A percentile compares a stretch with the other conserved stretches of the same genome.
Evolutionary conservation across 345 rosid species (phyloP).

Genomic region (Eucalyptus erythrocorys): DNA sequence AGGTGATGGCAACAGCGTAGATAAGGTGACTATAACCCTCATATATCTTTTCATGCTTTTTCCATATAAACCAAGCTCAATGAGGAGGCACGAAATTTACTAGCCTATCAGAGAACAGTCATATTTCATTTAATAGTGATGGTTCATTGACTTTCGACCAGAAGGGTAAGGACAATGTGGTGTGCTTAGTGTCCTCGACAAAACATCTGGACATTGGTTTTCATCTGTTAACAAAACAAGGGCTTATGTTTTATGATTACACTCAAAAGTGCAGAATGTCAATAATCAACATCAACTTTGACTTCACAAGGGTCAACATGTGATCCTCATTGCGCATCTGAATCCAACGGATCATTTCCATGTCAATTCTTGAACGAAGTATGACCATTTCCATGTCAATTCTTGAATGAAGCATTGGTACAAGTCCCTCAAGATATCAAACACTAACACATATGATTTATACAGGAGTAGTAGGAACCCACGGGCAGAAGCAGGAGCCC

Average conservation of each 20-base stretch:
- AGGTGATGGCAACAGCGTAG: not conserved
- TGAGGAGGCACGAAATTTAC: not conserved
- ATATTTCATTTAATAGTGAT: not conserved
- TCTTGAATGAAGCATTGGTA: not conserved
- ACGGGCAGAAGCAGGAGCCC: constrained; percentile 75
- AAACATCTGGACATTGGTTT: not conserved
- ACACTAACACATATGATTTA: not conserved
- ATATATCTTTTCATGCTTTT: not conserved
- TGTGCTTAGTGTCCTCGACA: not conserved
- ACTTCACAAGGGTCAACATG: not conserved
- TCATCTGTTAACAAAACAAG: not conserved
- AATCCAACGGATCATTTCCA: not conserved
- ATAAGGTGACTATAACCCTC: not conserved
- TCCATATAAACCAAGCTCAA: not conserved
- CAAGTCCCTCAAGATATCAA: not conserved
- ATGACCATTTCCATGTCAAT: not conserved
- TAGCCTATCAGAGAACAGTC: not conserved
- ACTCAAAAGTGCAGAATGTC: not conserved
- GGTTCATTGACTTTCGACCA: not conserved
- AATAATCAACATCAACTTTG: not conserved
- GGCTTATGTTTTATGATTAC: not conserved
- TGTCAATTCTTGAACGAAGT: not conserved
- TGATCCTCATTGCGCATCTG: not conserved
- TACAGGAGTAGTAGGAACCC: constrained; percentile 7
- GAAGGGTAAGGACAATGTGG: not conserved